Evolutionary conservation across 2,329 filamentous ascomycete species (phyloP).

Genomic region (Hypoxylon sp.): DNA sequence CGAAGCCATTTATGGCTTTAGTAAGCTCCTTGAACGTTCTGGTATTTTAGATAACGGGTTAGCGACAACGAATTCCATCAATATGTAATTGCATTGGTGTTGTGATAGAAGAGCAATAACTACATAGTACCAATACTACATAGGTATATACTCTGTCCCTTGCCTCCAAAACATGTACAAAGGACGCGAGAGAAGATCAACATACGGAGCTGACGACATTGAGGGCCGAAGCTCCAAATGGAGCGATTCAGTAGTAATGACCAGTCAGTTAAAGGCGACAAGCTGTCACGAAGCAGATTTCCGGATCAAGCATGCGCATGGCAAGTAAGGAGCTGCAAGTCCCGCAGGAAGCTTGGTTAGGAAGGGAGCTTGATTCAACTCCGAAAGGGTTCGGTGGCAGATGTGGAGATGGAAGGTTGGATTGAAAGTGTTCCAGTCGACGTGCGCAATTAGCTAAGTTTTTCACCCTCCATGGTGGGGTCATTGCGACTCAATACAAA

Average conservation of each 20-base stretch:
- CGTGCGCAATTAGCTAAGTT: conserved; percentile 26
- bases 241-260: conserved; percentile 25
- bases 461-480: conserved; percentile 24
- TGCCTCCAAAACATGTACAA: no score
- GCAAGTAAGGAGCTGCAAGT: conserved; percentile 32
- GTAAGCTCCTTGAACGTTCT: conserved; percentile 69
- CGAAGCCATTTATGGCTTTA: conserved; percentile 63
- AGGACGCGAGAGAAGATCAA: conserved; percentile 21
- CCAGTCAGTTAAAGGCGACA: conserved; percentile 13
- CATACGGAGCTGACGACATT: conserved; percentile 46
- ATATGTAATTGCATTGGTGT: conserved; percentile 2
- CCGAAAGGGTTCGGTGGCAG: conserved; percentile 21
- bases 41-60: conserved; percentile 20
- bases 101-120: conserved; percentile 12
- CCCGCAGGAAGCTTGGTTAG: conserved; percentile 12
- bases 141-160: no score
- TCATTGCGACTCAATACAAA: conserved; percentile 10
- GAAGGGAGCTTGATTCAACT: conserved; percentile 29
- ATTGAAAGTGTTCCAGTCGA: conserved; percentile 1
- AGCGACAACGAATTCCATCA: conserved; percentile 19
- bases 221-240: conserved; percentile 28
- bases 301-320: conserved; percentile 25
- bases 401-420: conserved; percentile 4
- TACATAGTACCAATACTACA: no score
- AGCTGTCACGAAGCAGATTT: conserved; percentile 24